These are phyloP conservation scores for Trichoderma harzianum DNA, from an alignment of 2,329 filamentous ascomycete genomes.

Conservation along the genomic window DNA sequence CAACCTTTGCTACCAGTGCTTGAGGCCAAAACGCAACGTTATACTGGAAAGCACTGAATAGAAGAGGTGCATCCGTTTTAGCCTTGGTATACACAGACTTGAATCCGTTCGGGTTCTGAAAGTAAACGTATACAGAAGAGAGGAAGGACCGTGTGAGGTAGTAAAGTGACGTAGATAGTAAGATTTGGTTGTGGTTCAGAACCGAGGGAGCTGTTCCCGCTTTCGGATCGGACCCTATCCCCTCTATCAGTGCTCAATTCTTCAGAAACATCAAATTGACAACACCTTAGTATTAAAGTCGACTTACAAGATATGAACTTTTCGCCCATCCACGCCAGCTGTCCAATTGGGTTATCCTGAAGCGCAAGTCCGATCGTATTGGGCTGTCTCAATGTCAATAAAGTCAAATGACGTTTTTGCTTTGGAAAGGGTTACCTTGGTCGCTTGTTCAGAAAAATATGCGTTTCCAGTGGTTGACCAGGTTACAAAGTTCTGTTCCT, in stretches of 20 bases:
- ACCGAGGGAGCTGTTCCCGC: not conserved
- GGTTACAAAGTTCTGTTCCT: not conserved
- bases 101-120: not conserved
- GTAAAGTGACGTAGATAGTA: not conserved
- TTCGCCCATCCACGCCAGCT: not conserved
- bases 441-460: not conserved
- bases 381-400: not conserved
- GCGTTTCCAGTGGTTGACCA: not conserved
- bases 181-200: not conserved
- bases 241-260: not conserved
- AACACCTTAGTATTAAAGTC: accelerated
- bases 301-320: not conserved
- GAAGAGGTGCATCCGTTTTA: not conserved
- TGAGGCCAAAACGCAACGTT: not conserved
- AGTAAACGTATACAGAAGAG: not conserved
- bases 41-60: not conserved
- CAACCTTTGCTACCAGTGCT: not conserved
- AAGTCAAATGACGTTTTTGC: not conserved
- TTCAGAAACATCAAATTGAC: not conserved
- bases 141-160: not conserved
- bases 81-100: not conserved
- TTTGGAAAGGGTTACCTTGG: not conserved
- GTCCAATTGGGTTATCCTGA: not conserved
- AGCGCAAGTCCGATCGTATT: not conserved
- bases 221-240: not conserved